phyloP scores from a whole-genome alignment of 179 eudicot genomes.

The Gypsophila paniculata region DNA sequence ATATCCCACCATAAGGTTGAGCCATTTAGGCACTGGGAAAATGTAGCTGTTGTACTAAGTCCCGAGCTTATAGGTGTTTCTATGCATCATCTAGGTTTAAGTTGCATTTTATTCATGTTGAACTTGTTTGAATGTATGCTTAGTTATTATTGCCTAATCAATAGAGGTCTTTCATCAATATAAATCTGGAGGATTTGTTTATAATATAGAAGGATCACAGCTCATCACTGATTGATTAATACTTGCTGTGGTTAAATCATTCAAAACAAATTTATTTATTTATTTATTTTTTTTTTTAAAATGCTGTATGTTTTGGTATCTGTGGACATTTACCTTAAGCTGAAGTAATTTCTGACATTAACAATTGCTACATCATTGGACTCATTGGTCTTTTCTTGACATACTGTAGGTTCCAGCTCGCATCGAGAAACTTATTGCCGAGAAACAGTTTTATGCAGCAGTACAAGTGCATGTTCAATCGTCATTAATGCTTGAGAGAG shows the following conservation, averaged over 20 bases:
- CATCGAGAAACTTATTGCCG: constrained; percentile 84
- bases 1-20: too few species aligned
- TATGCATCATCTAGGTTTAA: too few species aligned
- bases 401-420: constrained; percentile 76
- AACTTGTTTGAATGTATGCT: too few species aligned
- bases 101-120: too few species aligned
- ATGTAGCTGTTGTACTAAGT: too few species aligned
- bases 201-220: too few species aligned
- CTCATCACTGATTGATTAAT: neutral
- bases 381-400: constrained; percentile 23
- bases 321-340: constrained; percentile 6
- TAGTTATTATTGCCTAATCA: too few species aligned
- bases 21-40: too few species aligned
- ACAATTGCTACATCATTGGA: constrained; percentile 16
- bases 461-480: constrained; percentile 91
- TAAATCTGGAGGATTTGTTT: too few species aligned
- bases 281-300: neutral
- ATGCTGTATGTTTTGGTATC: neutral
- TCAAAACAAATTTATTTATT: neutral
- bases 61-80: too few species aligned
- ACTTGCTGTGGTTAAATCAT: neutral
- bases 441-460: constrained; percentile 94
- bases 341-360: constrained; percentile 4
- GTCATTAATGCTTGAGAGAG: constrained; percentile 92
- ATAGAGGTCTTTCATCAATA: too few species aligned